Conservation (phyloP, 768 basidiomycete species). For the Trametes cinnabarina region DNA sequence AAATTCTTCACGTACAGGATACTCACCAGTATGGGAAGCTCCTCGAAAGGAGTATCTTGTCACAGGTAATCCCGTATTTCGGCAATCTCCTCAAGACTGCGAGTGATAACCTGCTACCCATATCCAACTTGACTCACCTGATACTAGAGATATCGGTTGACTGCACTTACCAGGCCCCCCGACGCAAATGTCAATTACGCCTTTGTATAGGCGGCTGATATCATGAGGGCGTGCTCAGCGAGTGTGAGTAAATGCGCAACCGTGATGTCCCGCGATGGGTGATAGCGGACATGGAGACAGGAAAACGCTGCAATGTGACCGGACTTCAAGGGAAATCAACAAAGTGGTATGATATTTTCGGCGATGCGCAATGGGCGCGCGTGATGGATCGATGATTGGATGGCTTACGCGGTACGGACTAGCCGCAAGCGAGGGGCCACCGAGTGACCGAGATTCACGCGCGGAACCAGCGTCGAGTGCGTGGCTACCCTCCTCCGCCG, state of each 20-base stretch:
- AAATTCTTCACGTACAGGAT: conserved; percentile 25
- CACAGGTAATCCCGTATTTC: conserved; percentile 2
- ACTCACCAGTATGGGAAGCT: conserved; percentile 18
- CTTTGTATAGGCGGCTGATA: conserved; percentile 7
- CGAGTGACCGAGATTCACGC: conserved; percentile 22
- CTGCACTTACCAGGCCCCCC: neutral
- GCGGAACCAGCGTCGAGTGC: conserved; percentile 12
- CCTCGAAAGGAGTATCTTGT: conserved; percentile 5
- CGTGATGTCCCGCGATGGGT: neutral
- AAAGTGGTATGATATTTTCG: conserved; percentile 13
- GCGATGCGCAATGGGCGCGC: neutral
- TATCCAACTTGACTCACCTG: neutral
- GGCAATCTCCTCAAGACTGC: conserved; percentile 16
- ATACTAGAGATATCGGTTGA: too few species aligned
- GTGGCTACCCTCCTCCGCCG: conserved; percentile 17
- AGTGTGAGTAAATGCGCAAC: neutral
- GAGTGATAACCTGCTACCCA: conserved; percentile 8
- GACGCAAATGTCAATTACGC: neutral
- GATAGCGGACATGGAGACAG: neutral
- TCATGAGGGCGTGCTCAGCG: neutral
- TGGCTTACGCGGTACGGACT: neutral
- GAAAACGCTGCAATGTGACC: conserved; percentile 6
- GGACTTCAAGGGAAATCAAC: neutral
- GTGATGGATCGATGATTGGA: conserved; percentile 17
- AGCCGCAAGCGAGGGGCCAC: conserved; percentile 16